phyloP scores from a whole-genome alignment of 495 filamentous ascomycete genomes.

The Penicillium bovifimosum region DNA sequence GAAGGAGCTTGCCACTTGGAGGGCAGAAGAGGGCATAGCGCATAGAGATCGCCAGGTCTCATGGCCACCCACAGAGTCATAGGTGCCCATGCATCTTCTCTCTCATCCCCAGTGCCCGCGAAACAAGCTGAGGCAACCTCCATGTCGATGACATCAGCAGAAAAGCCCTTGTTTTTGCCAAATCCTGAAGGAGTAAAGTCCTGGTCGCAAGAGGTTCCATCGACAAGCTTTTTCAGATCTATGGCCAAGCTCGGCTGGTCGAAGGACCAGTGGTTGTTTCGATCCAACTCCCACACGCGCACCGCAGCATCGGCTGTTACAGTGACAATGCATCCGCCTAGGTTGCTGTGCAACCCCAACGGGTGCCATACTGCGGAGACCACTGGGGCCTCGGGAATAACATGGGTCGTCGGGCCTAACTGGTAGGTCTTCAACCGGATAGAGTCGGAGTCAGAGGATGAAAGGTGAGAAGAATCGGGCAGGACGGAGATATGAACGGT shows the following conservation, averaged over 20 bases:
- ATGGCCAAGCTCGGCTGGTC: conserved; percentile 73
- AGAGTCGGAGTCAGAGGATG: conserved; percentile 52
- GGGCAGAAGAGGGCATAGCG: conserved; percentile 81
- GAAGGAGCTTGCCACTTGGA: conserved; percentile 74
- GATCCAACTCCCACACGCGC: conserved; percentile 79
- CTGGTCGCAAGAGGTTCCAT: conserved; percentile 68
- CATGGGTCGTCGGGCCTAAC: conserved; percentile 81
- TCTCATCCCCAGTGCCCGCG: conserved; percentile 55
- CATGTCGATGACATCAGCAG: conserved; percentile 79
- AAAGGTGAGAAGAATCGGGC: conserved; percentile 69
- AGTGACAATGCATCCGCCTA: conserved; percentile 64
- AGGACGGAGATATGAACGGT: conserved; percentile 77
- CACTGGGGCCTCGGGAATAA: conserved; percentile 71
- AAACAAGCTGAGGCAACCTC: conserved; percentile 83
- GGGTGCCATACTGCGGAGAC: conserved; percentile 84
- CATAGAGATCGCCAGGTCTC: conserved; percentile 81
- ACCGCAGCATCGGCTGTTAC: conserved; percentile 80
- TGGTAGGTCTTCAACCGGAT: conserved; percentile 78
- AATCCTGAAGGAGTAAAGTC: conserved; percentile 67
- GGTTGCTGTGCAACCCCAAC: conserved; percentile 59
- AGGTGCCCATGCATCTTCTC: conserved; percentile 75
- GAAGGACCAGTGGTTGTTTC: conserved; percentile 75
- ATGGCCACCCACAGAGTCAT: conserved; percentile 94
- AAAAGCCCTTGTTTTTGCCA: conserved; percentile 71
- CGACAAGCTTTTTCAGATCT: conserved; percentile 75